Base-by-base conservation (phyloP, 2,329 filamentous ascomycete species). In the Fusarium chlamydosporum region DNA sequence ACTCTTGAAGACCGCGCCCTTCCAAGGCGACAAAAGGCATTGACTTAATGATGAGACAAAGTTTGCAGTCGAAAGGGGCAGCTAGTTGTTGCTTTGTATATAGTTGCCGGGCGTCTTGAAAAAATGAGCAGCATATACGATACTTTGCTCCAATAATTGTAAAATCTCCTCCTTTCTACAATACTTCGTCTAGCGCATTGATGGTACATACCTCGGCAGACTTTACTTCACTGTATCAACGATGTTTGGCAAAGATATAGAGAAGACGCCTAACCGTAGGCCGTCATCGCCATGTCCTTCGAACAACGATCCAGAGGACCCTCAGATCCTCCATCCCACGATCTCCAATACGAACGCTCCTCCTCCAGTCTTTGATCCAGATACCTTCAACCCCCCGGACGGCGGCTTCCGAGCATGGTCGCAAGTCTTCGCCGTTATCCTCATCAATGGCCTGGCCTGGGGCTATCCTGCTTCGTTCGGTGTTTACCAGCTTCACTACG, bases 401-500 rank as follows among this genome's bases (percentile, higher is more conserved):
- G 83, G 84, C 27, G 84, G 84, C 13, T 67, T 79, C 48, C 65
- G 73, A 15, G 85, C 84, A 16, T 87, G 85, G 85, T 79, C 78
- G 1, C 85, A 86, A 70, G 83, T 86, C 10, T 46, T 83, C 20
- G 82, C 83, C 8, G 80, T 80, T 33, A 77, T 83, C 40, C 77
- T 85, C 31, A 77, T 85, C 75, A 85, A 83, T 72, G 79, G 79
- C 54, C 74, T 87, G 59, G 80, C 84, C 7, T 86, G 84, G 82
- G 85, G 85, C 53, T 83, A 82, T 53, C 79, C 82, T 4, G 76
- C 81, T 7, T 80, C 82, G 3, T 87, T 85, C 65, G 85, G 80
- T 55, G 82, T 83, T 45, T 85, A 92, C 56, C 85, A 87, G 71
- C 77, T 89, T 7, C 78, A 84, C 76, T 82, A 82, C 61, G 76